Evolutionary conservation across 768 basidiomycete species (phyloP).

Genomic region (Trametes punicea): DNA sequence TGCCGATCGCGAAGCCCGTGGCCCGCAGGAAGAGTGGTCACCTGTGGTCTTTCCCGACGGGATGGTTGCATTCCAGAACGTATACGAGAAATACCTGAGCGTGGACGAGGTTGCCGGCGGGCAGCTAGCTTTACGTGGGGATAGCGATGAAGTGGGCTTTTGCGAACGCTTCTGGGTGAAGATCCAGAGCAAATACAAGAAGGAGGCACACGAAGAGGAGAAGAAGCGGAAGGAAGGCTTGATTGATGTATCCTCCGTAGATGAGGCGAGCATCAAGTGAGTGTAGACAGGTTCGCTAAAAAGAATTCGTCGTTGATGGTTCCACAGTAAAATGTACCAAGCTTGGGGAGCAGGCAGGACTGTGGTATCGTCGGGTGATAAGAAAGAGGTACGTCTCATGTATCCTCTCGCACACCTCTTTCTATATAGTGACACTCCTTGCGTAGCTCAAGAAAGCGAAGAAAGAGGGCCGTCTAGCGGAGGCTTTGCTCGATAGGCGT

Average conservation of each 20-base stretch:
- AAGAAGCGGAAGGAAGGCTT: slow-evolving; percentile 47
- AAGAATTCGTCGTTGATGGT: background rate
- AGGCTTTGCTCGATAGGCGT: slow-evolving; percentile 75
- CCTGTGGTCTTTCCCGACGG: slow-evolving; percentile 78
- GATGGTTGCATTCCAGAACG: slow-evolving; percentile 84
- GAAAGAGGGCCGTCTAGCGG: slow-evolving; percentile 77
- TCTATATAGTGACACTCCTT: background rate
- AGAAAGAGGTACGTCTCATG: slow-evolving; percentile 55
- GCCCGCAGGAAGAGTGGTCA: slow-evolving; percentile 93
- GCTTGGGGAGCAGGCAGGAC: slow-evolving; percentile 82
- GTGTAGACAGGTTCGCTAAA: slow-evolving; percentile 30
- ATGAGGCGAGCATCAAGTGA: slow-evolving; percentile 75
- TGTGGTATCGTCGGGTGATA: slow-evolving; percentile 66
- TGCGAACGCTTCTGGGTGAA: slow-evolving; percentile 85
- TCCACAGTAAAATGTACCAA: slow-evolving; percentile 63
- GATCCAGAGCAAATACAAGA: slow-evolving; percentile 86
- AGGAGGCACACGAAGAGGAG: slow-evolving; percentile 66
- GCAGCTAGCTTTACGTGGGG: slow-evolving; percentile 70
- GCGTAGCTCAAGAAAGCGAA: slow-evolving; percentile 70
- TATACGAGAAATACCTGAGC: slow-evolving; percentile 84
- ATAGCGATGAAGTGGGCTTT: slow-evolving; percentile 84
- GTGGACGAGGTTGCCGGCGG: slow-evolving; percentile 89
- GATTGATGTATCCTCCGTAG: slow-evolving; percentile 38
- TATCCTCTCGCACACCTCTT: background rate
- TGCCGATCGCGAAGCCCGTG: slow-evolving; percentile 84